Evolutionary conservation across 2,329 filamentous ascomycete genomes (phyloP).

Genomic region (Fusarium agapanthi): DNA sequence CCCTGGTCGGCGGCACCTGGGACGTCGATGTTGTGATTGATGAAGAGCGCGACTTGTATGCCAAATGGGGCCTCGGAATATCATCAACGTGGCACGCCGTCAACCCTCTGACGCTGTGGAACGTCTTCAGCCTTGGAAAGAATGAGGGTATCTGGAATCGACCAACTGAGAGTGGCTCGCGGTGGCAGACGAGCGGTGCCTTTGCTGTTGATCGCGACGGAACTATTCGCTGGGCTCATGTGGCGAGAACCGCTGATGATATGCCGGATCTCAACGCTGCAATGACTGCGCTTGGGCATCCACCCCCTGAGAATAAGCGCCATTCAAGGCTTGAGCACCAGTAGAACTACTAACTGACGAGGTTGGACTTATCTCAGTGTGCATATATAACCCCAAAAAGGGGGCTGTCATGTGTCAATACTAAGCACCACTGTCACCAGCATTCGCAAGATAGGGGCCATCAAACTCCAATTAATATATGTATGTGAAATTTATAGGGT

Average conservation of each 20-base stretch:
- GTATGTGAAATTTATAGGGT: slow-evolving; percentile 28
- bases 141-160: slow-evolving; percentile 73
- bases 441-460: background rate
- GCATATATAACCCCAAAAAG: background rate
- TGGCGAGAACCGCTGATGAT: slow-evolving; percentile 44
- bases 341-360: background rate
- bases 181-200: slow-evolving; percentile 74
- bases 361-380: background rate
- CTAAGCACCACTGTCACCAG: background rate
- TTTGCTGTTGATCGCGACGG: slow-evolving; percentile 59
- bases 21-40: slow-evolving; percentile 69
- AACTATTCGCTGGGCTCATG: slow-evolving; percentile 45
- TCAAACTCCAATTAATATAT: background rate
- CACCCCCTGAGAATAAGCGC: slow-evolving; percentile 4
- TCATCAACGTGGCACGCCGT: slow-evolving; percentile 70
- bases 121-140: slow-evolving; percentile 65
- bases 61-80: slow-evolving; percentile 71
- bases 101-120: slow-evolving; percentile 65
- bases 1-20: slow-evolving; percentile 64
- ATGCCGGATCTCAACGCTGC: slow-evolving; percentile 45
- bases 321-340: background rate
- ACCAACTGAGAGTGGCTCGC: slow-evolving; percentile 69
- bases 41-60: slow-evolving; percentile 66
- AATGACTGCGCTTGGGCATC: slow-evolving; percentile 39
- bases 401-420: background rate